These are phyloP conservation scores for Immersiella caudata DNA, from an alignment of 495 filamentous ascomycete genomes.

Conservation along the genomic window DNA sequence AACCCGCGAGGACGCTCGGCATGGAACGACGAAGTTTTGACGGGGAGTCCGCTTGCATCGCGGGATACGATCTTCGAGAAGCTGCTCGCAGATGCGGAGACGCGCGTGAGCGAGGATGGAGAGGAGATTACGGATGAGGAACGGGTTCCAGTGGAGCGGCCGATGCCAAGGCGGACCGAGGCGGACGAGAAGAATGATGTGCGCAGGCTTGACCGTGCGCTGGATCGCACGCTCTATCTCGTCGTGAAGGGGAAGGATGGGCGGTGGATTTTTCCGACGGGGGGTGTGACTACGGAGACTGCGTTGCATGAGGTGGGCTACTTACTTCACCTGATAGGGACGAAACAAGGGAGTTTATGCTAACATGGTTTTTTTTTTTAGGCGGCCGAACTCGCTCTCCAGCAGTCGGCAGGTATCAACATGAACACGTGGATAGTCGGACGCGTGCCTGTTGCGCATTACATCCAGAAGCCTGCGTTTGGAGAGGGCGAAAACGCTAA, in stretches of 20 bases:
- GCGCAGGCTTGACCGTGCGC: conserved; percentile 72
- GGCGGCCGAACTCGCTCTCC: conserved; percentile 79
- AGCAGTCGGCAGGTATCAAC: conserved; percentile 79
- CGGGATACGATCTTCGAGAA: conserved; percentile 55
- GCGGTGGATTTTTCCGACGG: conserved; percentile 83
- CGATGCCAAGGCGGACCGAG: conserved; percentile 71
- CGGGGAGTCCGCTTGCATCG: conserved; percentile 65
- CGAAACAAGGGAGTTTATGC: neutral
- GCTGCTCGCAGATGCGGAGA: conserved; percentile 76
- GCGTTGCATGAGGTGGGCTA: conserved; percentile 74
- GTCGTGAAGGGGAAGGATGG: conserved; percentile 64
- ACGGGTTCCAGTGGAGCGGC: conserved; percentile 70
- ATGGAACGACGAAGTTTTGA: conserved; percentile 92
- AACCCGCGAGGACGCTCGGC: conserved; percentile 71
- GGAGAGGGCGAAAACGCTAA: conserved; percentile 41
- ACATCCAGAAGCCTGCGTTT: conserved; percentile 53
- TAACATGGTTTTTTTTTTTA: conserved; percentile 45
- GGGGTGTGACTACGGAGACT: conserved; percentile 66
- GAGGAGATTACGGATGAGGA: conserved; percentile 64
- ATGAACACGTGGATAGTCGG: conserved; percentile 99
- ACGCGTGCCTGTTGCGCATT: conserved; percentile 83
- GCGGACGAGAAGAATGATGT: conserved; percentile 76
- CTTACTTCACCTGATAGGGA: neutral
- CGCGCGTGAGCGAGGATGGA: conserved; percentile 61
- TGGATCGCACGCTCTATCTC: conserved; percentile 83